Evolutionary conservation across 192 early-diverging fungal species (phyloP), one percentile per base, ranked within the genome.

Genomic region (Coemansia sp.): DNA sequence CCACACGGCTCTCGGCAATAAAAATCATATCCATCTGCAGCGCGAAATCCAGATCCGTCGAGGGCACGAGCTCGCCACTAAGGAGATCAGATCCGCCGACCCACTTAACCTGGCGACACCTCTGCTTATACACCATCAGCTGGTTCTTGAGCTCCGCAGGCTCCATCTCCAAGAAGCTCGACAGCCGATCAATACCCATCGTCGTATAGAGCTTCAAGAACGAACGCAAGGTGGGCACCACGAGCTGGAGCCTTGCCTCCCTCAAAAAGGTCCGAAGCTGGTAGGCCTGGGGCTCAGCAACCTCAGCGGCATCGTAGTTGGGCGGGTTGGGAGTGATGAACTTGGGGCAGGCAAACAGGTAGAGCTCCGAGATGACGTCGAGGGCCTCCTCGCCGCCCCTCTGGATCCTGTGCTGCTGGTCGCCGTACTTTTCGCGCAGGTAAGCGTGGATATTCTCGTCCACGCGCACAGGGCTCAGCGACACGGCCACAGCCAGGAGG

Each of bases 131-230:
- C 48, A 95, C 86, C 80, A 98, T 83, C 52, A 98, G 84, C 77
- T 94, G 91, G 39, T 88, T 92, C 69, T 90, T 88, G 28, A 95
- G 84, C 71, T 94, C 90, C 26, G 90, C 88, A 9, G 91, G 82
- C n/a, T 89, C 88, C 67, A 90, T 85, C 36, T 96, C 94, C 52
- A 98, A 68, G 77, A 96, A 94, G 31, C 87, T 84, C 10, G 94
- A 91, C 61, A 98, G 82, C 69, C 95, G 94, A 60, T 91, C 90
- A 38, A 94, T 86, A 13, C 87, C 88, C 87, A 98, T 90, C 35
- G 93, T 92, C 3, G 93, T 95, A 85, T 98, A 98, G 50, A 98
- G 85, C 85, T 95, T 96, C 55, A 98, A 83, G 89, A 93, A 97
- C 28, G 94, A 96, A 12, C 96, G 83, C 58, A 98, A 83, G 18